phyloP scores from a whole-genome alignment of 179 eudicot species.

The Camellia oleifera region DNA sequence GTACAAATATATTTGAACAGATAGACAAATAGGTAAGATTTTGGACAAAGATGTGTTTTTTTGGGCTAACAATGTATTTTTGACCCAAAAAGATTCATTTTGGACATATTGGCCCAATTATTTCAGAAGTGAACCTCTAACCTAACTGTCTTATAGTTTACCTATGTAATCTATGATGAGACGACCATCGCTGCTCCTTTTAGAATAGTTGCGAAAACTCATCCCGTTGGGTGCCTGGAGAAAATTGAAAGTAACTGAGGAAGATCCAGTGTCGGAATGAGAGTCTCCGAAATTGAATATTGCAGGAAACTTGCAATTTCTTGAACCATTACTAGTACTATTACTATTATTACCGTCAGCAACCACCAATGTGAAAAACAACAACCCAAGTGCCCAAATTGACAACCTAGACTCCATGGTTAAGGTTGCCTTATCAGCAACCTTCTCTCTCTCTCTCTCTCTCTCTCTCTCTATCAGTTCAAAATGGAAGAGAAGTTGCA shows the following conservation, averaged over 20 bases:
- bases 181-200: not conserved
- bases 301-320: not conserved
- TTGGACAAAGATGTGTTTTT: no score
- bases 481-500: not conserved
- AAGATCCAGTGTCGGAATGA: not conserved
- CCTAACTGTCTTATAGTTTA: not conserved
- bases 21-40: no score
- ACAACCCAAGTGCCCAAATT: not conserved
- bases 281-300: constrained; percentile 14
- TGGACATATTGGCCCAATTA: no score
- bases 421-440: not conserved
- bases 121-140: no score
- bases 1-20: no score
- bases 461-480: not conserved
- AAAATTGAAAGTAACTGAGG: not conserved
- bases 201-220: not conserved
- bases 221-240: not conserved
- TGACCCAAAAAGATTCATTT: no score
- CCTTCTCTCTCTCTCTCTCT: no score
- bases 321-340: not conserved
- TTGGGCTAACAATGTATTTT: no score
- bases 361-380: not conserved
- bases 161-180: not conserved
- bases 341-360: not conserved
- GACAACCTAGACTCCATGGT: not conserved